Evolutionary conservation across 805 yeast genomes (phyloP).

Genomic region (Barnettozyma californica): DNA sequence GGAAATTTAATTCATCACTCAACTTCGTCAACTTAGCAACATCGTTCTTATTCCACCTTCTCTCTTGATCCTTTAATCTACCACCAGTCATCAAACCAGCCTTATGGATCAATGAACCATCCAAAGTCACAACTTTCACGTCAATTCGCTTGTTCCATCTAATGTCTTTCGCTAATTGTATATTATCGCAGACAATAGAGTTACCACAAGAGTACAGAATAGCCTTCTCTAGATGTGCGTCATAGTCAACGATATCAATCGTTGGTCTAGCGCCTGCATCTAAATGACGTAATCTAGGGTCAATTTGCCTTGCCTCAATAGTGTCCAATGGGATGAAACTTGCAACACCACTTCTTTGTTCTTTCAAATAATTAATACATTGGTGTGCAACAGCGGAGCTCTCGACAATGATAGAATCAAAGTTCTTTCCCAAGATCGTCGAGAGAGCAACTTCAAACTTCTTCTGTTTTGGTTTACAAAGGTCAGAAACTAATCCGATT

Average conservation of each 20-base stretch:
- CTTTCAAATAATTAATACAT: slow-evolving; percentile 75
- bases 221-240: slow-evolving; percentile 64
- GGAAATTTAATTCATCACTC: slow-evolving; percentile 41
- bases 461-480: slow-evolving; percentile 70
- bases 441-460: slow-evolving; percentile 71
- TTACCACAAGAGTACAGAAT: slow-evolving; percentile 75
- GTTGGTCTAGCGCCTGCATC: slow-evolving; percentile 58
- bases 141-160: slow-evolving; percentile 59
- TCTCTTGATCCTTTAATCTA: slow-evolving; percentile 40
- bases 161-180: slow-evolving; percentile 62
- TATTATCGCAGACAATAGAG: slow-evolving; percentile 68
- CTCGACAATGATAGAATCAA: slow-evolving; percentile 84
- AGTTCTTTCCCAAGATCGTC: slow-evolving; percentile 70
- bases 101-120: slow-evolving; percentile 79
- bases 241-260: slow-evolving; percentile 68
- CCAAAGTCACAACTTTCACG: slow-evolving; percentile 70
- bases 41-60: slow-evolving; percentile 72
- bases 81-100: slow-evolving; percentile 96
- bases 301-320: slow-evolving; percentile 51
- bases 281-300: slow-evolving; percentile 48
- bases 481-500: slow-evolving; percentile 71
- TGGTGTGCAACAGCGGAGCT: slow-evolving; percentile 59
- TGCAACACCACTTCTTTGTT: slow-evolving; percentile 79
- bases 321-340: slow-evolving; percentile 87
- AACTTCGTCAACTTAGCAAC: slow-evolving; percentile 47